A percentile compares a stretch with the other conserved stretches of the same genome.
phyloP scores from a whole-genome alignment of 495 filamentous ascomycete species.

The Margaritispora aquatica region DNA sequence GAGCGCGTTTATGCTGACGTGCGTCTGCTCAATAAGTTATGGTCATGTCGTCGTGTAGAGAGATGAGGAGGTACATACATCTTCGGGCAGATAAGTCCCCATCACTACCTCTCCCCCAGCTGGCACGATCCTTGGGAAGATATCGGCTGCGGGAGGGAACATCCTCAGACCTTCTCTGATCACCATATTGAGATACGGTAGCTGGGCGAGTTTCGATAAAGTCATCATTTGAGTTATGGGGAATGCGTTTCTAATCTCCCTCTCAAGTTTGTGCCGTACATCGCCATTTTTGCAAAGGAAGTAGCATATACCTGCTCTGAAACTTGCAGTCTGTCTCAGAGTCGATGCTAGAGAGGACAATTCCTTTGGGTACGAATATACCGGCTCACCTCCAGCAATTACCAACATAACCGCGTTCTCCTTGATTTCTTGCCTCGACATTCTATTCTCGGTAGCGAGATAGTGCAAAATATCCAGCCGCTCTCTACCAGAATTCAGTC shows the following conservation, averaged over 20 bases:
- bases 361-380: neutral
- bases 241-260: neutral
- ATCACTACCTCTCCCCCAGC: slow-evolving; percentile 36
- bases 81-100: slow-evolving; percentile 45
- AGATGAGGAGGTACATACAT: slow-evolving; percentile 17
- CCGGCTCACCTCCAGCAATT: neutral
- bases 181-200: slow-evolving; percentile 32
- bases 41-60: too few species aligned
- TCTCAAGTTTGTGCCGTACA: neutral
- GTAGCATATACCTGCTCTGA: neutral
- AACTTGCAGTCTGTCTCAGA: neutral
- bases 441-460: neutral
- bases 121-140: neutral
- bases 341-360: too few species aligned
- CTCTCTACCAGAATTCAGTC: neutral
- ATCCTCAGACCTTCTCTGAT: slow-evolving; percentile 25
- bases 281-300: neutral
- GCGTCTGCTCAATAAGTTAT: too few species aligned
- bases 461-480: neutral
- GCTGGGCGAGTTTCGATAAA: slow-evolving; percentile 27
- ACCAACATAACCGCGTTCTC: neutral
- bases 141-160: neutral
- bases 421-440: neutral
- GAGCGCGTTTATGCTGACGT: neutral
- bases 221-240: neutral